Conservation (phyloP, 306 rosid genomes). For the Carpinus fangiana region DNA sequence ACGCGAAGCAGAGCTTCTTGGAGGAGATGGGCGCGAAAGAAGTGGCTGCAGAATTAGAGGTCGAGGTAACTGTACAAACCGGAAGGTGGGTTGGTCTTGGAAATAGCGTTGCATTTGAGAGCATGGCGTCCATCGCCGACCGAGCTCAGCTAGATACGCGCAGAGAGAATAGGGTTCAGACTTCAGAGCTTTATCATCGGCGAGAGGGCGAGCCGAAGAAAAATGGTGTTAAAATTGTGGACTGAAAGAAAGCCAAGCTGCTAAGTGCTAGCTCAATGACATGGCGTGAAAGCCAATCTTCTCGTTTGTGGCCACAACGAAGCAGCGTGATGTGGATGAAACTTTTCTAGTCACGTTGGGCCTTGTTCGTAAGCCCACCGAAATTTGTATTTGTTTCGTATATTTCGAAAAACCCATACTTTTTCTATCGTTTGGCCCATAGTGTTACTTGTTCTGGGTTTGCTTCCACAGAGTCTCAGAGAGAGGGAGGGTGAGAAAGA, state of each 20-base stretch:
- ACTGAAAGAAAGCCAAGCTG: neutral
- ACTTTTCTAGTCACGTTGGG: neutral
- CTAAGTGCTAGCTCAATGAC: no score
- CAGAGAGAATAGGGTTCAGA: neutral
- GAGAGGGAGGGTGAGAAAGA: slow-evolving; percentile 1
- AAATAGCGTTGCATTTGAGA: slow-evolving; percentile 44
- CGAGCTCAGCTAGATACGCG: neutral
- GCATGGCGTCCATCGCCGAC: slow-evolving; percentile 31
- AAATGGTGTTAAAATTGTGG: neutral
- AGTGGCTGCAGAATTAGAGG: slow-evolving; percentile 19
- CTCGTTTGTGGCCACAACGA: neutral
- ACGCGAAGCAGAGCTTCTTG: slow-evolving; percentile 30
- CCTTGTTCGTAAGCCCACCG: no score
- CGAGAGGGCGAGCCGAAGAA: neutral
- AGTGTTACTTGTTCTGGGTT: no score
- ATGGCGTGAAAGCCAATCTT: neutral
- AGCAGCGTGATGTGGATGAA: neutral
- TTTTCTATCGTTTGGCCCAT: no score
- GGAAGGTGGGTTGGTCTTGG: slow-evolving; percentile 19
- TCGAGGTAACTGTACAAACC: slow-evolving; percentile 33
- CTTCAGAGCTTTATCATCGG: neutral
- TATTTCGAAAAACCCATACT: no score
- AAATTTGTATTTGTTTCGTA: no score
- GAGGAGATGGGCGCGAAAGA: slow-evolving; percentile 19
- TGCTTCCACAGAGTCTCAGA: neutral